Conservation (phyloP, 345 rosid genomes). For the Cardamine chenopodiifolia region DNA sequence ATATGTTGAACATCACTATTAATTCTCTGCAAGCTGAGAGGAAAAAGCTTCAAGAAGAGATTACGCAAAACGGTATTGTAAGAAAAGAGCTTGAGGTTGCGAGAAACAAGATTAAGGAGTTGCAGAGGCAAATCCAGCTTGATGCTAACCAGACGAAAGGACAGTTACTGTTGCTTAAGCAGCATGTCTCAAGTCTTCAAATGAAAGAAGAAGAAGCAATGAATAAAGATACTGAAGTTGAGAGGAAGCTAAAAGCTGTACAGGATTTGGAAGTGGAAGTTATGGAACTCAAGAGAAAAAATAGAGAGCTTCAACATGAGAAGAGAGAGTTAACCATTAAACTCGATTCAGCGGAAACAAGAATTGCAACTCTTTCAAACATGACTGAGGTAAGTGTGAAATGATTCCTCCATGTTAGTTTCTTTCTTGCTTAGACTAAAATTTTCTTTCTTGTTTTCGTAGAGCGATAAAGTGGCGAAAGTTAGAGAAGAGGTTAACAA, state of each 20-base stretch:
- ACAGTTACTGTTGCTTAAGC: slow-evolving; percentile 85
- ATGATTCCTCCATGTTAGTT: slow-evolving; percentile 2
- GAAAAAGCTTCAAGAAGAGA: slow-evolving; percentile 88
- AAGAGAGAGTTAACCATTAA: slow-evolving; percentile 81
- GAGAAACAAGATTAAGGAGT: slow-evolving; percentile 78
- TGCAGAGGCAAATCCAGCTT: slow-evolving; percentile 92
- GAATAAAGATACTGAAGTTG: slow-evolving; percentile 69
- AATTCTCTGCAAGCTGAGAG: slow-evolving; percentile 82
- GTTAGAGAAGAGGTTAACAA: slow-evolving; percentile 80
- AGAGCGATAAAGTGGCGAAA: slow-evolving; percentile 80
- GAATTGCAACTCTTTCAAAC: slow-evolving; percentile 67
- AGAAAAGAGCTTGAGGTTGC: slow-evolving; percentile 82
- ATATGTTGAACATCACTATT: slow-evolving; percentile 87
- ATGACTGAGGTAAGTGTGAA: slow-evolving; percentile 78
- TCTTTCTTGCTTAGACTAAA: background rate
- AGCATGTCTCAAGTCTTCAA: slow-evolving; percentile 84
- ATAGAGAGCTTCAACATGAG: slow-evolving; percentile 91
- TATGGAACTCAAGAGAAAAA: slow-evolving; percentile 89
- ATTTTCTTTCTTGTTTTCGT: background rate
- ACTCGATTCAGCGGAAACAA: slow-evolving; percentile 84
- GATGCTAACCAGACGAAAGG: slow-evolving; percentile 94
- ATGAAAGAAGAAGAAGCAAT: slow-evolving; percentile 81
- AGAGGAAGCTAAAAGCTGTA: slow-evolving; percentile 68
- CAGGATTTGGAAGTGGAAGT: slow-evolving; percentile 82
- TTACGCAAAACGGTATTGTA: slow-evolving; percentile 49